Evolutionary conservation across 805 yeast genomes (phyloP).

Genomic region (Kluyveromyces starmeri): DNA sequence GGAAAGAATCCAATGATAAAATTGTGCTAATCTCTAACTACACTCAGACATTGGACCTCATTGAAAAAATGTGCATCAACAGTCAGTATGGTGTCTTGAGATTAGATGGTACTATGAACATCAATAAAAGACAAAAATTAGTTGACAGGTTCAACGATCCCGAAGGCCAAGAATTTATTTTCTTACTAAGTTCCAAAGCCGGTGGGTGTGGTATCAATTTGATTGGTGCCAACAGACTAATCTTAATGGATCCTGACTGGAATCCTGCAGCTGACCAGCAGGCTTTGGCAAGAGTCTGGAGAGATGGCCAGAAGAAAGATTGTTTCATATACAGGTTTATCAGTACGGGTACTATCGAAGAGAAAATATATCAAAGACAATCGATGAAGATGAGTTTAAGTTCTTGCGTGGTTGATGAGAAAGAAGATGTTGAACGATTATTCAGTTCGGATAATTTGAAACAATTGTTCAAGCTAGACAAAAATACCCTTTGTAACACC

Average conservation of each 20-base stretch:
- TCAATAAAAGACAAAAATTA: slow-evolving; percentile 83
- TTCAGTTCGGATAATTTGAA: slow-evolving; percentile 76
- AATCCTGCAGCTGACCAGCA: slow-evolving; percentile 98
- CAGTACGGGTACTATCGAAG: slow-evolving; percentile 92
- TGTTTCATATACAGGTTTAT: slow-evolving; percentile 92
- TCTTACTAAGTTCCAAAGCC: slow-evolving; percentile 86
- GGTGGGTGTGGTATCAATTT: slow-evolving; percentile 98
- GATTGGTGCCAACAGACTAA: slow-evolving; percentile 89
- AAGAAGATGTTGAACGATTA: slow-evolving; percentile 86
- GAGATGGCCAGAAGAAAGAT: slow-evolving; percentile 97
- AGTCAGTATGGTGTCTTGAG: slow-evolving; percentile 70
- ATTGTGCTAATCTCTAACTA: slow-evolving; percentile 91
- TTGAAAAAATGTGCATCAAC: slow-evolving; percentile 75
- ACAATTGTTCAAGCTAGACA: slow-evolving; percentile 64
- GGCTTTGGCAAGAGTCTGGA: slow-evolving; percentile 96
- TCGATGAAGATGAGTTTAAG: slow-evolving; percentile 88
- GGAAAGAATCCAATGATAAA: slow-evolving; percentile 81
- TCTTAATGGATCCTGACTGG: slow-evolving; percentile 92
- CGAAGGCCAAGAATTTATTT: slow-evolving; percentile 74
- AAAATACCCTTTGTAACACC: slow-evolving; percentile 71
- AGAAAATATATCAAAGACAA: slow-evolving; percentile 91
- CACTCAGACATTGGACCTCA: slow-evolving; percentile 86
- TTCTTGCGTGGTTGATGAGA: slow-evolving; percentile 95
- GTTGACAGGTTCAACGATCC: slow-evolving; percentile 92
- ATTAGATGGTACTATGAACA: slow-evolving; percentile 87